These are phyloP conservation scores for Peronosclerospora sorghi DNA, from an alignment of 352 stramenopile genomes.

Conservation along the genomic window DNA sequence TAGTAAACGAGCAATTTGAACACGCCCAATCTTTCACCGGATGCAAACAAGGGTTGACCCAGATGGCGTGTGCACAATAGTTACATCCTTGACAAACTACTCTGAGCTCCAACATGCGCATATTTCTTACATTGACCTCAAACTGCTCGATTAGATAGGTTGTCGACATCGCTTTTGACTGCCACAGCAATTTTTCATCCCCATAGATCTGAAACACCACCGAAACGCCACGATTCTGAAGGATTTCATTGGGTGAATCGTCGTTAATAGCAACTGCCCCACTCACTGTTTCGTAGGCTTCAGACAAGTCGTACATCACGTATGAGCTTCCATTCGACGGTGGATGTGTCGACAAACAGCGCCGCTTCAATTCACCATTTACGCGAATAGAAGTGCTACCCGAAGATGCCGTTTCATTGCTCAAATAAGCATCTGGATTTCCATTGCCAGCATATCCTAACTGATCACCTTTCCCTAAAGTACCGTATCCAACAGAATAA, in stretches of 20 bases:
- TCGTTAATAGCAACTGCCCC: slow-evolving; percentile 71
- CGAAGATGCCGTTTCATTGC: slow-evolving; percentile 9
- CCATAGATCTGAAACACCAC: slow-evolving; percentile 63
- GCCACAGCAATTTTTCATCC: slow-evolving; percentile 59
- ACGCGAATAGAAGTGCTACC: slow-evolving; percentile 37
- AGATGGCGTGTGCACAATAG: slow-evolving; percentile 68
- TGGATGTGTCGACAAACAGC: slow-evolving; percentile 71
- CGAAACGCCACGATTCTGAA: slow-evolving; percentile 42
- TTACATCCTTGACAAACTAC: slow-evolving; percentile 67
- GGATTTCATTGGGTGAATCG: slow-evolving; percentile 41
- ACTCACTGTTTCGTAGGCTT: slow-evolving; percentile 42
- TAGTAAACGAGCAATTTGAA: slow-evolving; percentile 47
- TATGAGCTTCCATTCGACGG: slow-evolving; percentile 58
- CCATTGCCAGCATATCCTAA: slow-evolving; percentile 65
- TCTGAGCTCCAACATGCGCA: slow-evolving; percentile 72
- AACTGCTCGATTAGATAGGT: slow-evolving; percentile 33
- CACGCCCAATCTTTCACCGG: slow-evolving; percentile 67
- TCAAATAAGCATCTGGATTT: slow-evolving; percentile 9
- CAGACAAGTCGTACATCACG: slow-evolving; percentile 70
- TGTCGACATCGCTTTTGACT: slow-evolving; percentile 51
- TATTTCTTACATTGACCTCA: slow-evolving; percentile 36
- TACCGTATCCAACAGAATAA: slow-evolving; percentile 68
- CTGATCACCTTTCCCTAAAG: slow-evolving; percentile 59
- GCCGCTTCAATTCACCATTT: slow-evolving; percentile 50
- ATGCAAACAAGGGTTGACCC: slow-evolving; percentile 63